phyloP scores from a whole-genome alignment of 768 basidiomycete species.

The Mycena rebaudengoi region DNA sequence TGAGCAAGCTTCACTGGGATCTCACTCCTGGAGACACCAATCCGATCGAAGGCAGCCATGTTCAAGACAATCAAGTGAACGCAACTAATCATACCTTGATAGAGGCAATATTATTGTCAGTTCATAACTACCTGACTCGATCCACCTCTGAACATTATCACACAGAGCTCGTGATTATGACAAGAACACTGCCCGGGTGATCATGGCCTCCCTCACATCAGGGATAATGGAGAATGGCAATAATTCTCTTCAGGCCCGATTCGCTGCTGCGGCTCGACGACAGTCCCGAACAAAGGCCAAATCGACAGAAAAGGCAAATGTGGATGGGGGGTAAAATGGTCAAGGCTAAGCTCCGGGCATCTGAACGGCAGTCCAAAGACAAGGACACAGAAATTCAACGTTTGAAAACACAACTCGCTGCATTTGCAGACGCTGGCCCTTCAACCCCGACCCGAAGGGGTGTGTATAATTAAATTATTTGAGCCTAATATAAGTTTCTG shows the following conservation, averaged over 20 bases:
- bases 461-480: background rate
- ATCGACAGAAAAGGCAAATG: background rate
- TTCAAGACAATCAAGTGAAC: background rate
- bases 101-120: background rate
- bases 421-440: background rate
- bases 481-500: background rate
- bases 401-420: background rate
- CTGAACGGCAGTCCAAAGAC: background rate
- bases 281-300: background rate
- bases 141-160: background rate
- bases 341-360: background rate
- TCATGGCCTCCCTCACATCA: background rate
- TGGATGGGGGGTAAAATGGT: background rate
- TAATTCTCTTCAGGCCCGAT: background rate
- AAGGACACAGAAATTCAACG: background rate
- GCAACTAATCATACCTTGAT: background rate
- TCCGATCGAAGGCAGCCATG: constrained; percentile 2
- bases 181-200: background rate
- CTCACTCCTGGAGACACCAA: constrained; percentile 1
- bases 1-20: background rate
- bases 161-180: background rate
- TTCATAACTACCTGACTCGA: background rate
- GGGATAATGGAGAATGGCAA: background rate
- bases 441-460: background rate
- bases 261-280: background rate